phyloP scores from a whole-genome alignment of 495 filamentous ascomycete genomes.

The Jackrogersella minutella region DNA sequence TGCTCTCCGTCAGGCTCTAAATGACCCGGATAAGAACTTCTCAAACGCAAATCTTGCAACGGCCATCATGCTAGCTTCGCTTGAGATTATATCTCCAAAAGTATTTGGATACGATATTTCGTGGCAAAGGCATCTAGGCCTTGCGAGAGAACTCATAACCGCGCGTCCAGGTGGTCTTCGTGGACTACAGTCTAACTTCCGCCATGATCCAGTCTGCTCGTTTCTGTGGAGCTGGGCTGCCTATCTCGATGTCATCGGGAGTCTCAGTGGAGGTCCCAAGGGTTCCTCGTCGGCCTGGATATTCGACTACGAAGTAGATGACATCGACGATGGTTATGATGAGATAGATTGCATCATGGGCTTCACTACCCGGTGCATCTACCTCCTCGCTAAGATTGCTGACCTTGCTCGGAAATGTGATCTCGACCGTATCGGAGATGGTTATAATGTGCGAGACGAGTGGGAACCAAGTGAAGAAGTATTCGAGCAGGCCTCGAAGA shows the following conservation, averaged over 20 bases:
- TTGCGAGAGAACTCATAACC: slow-evolving; percentile 78
- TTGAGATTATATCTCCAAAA: slow-evolving; percentile 86
- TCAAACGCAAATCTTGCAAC: slow-evolving; percentile 81
- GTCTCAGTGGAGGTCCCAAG: slow-evolving; percentile 67
- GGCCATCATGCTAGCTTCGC: slow-evolving; percentile 84
- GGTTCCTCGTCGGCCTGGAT: slow-evolving; percentile 47
- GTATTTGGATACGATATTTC: slow-evolving; percentile 74
- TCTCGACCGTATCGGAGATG: slow-evolving; percentile 64
- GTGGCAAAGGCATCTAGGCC: slow-evolving; percentile 81
- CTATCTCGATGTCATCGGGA: slow-evolving; percentile 83
- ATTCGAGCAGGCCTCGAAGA: slow-evolving; percentile 59
- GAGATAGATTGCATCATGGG: slow-evolving; percentile 83
- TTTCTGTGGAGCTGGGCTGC: slow-evolving; percentile 89
- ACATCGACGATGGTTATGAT: slow-evolving; percentile 65
- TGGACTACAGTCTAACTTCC: slow-evolving; percentile 58
- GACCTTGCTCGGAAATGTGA: slow-evolving; percentile 77
- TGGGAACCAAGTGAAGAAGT: slow-evolving; percentile 69
- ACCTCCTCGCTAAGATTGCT: slow-evolving; percentile 77
- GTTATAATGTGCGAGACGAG: slow-evolving; percentile 56
- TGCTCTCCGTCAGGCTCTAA: slow-evolving; percentile 71
- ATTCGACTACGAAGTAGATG: slow-evolving; percentile 57
- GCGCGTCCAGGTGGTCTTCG: slow-evolving; percentile 67
- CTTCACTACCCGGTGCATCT: slow-evolving; percentile 73
- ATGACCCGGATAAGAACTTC: slow-evolving; percentile 65
- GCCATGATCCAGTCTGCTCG: slow-evolving; percentile 72